Evolutionary conservation across 2,329 filamentous ascomycete species (phyloP).

Genomic region (Pseudogymnoascus sp.): DNA sequence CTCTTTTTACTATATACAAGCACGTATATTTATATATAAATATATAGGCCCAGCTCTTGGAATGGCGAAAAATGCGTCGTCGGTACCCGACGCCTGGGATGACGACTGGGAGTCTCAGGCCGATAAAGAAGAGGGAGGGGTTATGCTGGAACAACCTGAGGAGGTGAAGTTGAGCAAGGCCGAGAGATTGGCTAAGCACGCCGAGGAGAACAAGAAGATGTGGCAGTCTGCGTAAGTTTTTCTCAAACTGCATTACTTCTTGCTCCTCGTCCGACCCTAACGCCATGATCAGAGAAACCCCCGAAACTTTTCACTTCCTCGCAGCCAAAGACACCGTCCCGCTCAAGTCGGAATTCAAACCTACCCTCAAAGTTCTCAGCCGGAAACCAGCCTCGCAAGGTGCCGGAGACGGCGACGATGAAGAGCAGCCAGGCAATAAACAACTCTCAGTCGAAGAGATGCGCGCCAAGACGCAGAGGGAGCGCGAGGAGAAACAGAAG

Average conservation of each 20-base stretch:
- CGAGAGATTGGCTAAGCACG: conserved; percentile 70
- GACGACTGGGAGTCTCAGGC: conserved; percentile 81
- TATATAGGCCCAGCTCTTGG: not conserved
- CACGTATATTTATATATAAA: not conserved
- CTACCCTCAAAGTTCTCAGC: conserved; percentile 73
- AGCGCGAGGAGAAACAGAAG: conserved; percentile 81
- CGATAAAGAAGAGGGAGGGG: conserved; percentile 39
- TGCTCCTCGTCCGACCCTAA: not conserved
- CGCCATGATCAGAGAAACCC: conserved; percentile 50
- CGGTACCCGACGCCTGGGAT: conserved; percentile 70
- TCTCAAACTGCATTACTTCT: conserved; percentile 11
- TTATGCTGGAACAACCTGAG: conserved; percentile 15
- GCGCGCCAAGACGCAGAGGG: conserved; percentile 65
- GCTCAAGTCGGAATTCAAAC: conserved; percentile 65
- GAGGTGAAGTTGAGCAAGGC: conserved; percentile 52
- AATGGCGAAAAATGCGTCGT: conserved; percentile 14
- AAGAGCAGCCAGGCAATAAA: conserved; percentile 48
- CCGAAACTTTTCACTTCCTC: conserved; percentile 66
- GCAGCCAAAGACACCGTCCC: conserved; percentile 56
- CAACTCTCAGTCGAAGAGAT: conserved; percentile 68
- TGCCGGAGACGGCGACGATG: conserved; percentile 56
- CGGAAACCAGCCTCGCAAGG: conserved; percentile 58
- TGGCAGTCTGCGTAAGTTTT: conserved; percentile 76
- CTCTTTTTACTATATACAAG: conserved; percentile 5
- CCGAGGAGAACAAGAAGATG: conserved; percentile 72